phyloP scores from a whole-genome alignment of 805 yeast species.

The Debaryomyces castellii region DNA sequence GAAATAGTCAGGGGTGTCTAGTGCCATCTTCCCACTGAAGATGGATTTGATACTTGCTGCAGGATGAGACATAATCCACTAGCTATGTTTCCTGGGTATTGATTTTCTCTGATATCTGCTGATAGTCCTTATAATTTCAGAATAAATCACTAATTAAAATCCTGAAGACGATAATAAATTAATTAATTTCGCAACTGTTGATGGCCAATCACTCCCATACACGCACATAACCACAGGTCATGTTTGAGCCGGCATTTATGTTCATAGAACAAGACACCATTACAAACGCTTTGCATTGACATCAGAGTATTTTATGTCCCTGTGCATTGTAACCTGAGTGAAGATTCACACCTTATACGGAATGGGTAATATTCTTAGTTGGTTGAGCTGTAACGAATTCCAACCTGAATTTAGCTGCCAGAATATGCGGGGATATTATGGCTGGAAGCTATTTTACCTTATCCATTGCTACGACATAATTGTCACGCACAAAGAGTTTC shows the following conservation, averaged over 20 bases:
- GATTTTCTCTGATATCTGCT: neutral
- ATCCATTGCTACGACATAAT: too few species aligned
- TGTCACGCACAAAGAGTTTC: neutral
- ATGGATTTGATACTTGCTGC: constrained; percentile 42
- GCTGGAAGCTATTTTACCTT: neutral
- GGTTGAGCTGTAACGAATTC: too few species aligned
- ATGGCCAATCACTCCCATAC: neutral
- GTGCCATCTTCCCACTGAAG: constrained; percentile 32
- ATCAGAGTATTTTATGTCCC: too few species aligned
- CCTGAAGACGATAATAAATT: neutral
- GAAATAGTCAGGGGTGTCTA: constrained; percentile 24
- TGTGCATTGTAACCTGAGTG: too few species aligned
- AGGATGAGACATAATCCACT: constrained; percentile 36
- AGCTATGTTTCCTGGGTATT: neutral
- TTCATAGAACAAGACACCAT: neutral
- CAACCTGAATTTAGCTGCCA: neutral
- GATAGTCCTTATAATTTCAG: neutral
- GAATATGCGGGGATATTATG: neutral
- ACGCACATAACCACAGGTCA: constrained; percentile 1
- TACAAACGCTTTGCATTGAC: neutral
- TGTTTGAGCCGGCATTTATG: neutral
- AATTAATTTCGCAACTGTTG: neutral
- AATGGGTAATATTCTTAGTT: too few species aligned
- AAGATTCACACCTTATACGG: too few species aligned
- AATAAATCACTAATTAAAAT: neutral